A percentile compares a stretch with the other conserved stretches of the same genome.
These are phyloP conservation scores for Aspergillus sp. DNA, from an alignment of 2,329 filamentous ascomycete species.

Conservation along the genomic window DNA sequence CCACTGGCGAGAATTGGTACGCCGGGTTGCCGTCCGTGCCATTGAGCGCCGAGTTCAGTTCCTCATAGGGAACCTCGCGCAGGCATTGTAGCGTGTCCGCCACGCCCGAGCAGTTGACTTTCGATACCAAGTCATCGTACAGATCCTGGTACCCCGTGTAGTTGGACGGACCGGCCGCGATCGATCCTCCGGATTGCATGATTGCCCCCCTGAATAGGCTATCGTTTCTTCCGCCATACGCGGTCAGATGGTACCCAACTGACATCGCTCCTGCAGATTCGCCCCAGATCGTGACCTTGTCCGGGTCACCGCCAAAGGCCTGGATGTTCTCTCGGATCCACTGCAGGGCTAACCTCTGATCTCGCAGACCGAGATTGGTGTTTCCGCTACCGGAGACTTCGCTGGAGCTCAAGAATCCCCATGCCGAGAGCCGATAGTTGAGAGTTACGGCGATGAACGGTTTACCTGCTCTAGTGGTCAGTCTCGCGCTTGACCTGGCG, in stretches of 20 bases:
- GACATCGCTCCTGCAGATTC: constrained; percentile 55
- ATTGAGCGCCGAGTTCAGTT: constrained; percentile 57
- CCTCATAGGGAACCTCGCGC: constrained; percentile 58
- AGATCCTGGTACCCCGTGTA: constrained; percentile 43
- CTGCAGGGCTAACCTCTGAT: constrained; percentile 38
- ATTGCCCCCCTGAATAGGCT: constrained; percentile 56
- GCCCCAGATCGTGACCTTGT: constrained; percentile 52
- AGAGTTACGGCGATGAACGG: constrained; percentile 56
- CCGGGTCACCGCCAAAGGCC: constrained; percentile 34
- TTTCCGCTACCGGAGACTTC: constrained; percentile 43
- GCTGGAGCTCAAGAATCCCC: constrained; percentile 53
- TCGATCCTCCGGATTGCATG: constrained; percentile 53
- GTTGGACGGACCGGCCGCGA: constrained; percentile 43
- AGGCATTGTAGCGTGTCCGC: constrained; percentile 65
- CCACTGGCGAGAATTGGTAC: constrained; percentile 38
- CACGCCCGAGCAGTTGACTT: constrained; percentile 59
- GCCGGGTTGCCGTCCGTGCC: constrained; percentile 35
- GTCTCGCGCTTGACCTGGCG: not conserved
- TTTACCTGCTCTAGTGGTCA: constrained; percentile 30
- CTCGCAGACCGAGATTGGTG: constrained; percentile 57
- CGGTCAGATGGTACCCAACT: constrained; percentile 52
- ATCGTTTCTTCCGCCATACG: constrained; percentile 56
- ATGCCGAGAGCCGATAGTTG: constrained; percentile 55
- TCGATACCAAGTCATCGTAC: constrained; percentile 62
- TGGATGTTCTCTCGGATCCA: constrained; percentile 40